Conservation (phyloP, 306 rosid species). For the Trifolium pratense region DNA sequence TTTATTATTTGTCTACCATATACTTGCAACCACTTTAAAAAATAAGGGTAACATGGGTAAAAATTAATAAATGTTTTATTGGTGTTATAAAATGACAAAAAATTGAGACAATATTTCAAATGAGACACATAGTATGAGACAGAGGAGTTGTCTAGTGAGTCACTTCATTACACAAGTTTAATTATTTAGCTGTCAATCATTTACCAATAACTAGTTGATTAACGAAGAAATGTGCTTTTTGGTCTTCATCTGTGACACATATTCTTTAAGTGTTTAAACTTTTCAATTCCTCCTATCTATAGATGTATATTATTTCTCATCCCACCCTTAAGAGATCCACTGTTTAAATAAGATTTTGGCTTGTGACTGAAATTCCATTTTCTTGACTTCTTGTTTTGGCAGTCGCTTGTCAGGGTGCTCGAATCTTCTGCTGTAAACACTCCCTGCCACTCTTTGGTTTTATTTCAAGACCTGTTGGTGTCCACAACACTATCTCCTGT, state of each 20-base stretch:
- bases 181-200: conserved; percentile 8
- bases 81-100: no score
- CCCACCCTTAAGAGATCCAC: neutral
- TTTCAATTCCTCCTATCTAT: neutral
- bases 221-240: conserved; percentile 2
- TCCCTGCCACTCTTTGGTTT: conserved; percentile 79
- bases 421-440: conserved; percentile 81
- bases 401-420: conserved; percentile 85
- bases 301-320: conserved; percentile 1
- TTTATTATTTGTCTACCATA: no score
- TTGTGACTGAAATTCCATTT: conserved; percentile 27
- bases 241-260: neutral
- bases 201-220: conserved; percentile 3
- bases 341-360: conserved; percentile 34
- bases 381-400: conserved; percentile 53
- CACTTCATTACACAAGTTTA: neutral
- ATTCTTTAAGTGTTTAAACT: conserved; percentile 13
- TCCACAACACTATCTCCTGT: conserved; percentile 94
- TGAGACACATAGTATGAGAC: no score
- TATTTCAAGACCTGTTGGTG: conserved; percentile 94
- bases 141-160: neutral
- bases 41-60: no score
- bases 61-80: no score
- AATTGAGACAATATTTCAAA: no score
- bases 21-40: no score